These are phyloP conservation scores for Cichorium intybus DNA, from an alignment of 140 eudicot genomes.

Conservation along the genomic window DNA sequence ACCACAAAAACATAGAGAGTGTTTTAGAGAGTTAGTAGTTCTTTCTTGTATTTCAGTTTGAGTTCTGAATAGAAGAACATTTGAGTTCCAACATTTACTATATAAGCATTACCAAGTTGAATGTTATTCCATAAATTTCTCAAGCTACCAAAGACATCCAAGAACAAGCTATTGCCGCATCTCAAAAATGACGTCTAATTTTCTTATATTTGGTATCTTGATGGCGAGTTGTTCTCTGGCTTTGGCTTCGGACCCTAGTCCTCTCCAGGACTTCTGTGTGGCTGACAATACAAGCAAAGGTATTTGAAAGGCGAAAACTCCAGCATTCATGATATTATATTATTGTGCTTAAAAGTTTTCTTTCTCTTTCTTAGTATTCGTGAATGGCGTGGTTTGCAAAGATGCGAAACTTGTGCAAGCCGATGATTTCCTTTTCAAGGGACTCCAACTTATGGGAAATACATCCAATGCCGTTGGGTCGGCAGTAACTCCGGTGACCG, in stretches of 20 bases:
- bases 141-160: not conserved
- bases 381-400: constrained; percentile 27
- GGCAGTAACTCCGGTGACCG: constrained; percentile 21
- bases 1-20: too few relatives aligned
- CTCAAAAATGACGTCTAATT: not conserved
- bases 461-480: constrained; percentile 29
- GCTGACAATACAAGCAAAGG: constrained; percentile 26
- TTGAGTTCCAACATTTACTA: too few relatives aligned
- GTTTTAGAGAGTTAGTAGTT: too few relatives aligned
- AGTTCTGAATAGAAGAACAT: too few relatives aligned
- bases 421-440: constrained; percentile 21
- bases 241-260: constrained; percentile 25
- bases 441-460: constrained; percentile 24
- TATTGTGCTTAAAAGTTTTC: not conserved
- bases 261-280: constrained; percentile 29
- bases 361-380: not conserved
- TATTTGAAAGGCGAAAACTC: not conserved
- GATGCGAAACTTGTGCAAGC: constrained; percentile 24
- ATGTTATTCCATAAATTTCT: not conserved
- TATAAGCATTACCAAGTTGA: constrained; percentile 9
- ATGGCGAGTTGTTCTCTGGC: not conserved
- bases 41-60: too few relatives aligned
- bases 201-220: not conserved
- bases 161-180: not conserved
- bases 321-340: not conserved